Evolutionary conservation across 371 early-diverging fungal genomes (phyloP).

Genomic region (Coemansia sp.): DNA sequence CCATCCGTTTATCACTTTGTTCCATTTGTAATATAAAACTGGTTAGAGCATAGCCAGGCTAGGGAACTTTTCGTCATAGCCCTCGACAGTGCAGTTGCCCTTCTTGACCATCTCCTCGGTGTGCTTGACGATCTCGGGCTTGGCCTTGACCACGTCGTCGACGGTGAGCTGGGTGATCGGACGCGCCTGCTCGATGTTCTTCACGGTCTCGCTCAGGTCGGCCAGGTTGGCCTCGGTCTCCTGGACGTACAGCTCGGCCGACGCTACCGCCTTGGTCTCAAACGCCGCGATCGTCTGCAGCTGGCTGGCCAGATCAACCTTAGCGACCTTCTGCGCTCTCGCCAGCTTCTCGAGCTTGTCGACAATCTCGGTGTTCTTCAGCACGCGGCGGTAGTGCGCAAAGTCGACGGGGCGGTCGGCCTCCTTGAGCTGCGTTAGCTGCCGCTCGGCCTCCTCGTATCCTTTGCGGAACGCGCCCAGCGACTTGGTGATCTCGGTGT

Average conservation of each 20-base stretch:
- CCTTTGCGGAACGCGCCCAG: conserved; percentile 93
- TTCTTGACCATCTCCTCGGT: conserved; percentile 88
- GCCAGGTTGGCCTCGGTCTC: conserved; percentile 84
- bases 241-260: conserved; percentile 81
- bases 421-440: conserved; percentile 77
- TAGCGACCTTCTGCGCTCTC: conserved; percentile 75
- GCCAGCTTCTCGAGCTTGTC: conserved; percentile 87
- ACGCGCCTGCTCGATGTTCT: conserved; percentile 91
- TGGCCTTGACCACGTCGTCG: conserved; percentile 91
- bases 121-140: conserved; percentile 85
- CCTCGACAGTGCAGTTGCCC: conserved; percentile 90
- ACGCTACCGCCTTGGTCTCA: conserved; percentile 86
- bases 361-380: conserved; percentile 88
- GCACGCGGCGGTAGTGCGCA: conserved; percentile 75
- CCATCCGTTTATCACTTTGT: no score
- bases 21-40: not conserved
- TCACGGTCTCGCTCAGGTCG: conserved; percentile 85
- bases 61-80: conserved; percentile 92
- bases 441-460: conserved; percentile 86
- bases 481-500: conserved; percentile 85
- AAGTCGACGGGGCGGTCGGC: conserved; percentile 84
- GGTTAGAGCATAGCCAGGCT: conserved; percentile 71
- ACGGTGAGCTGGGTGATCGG: conserved; percentile 95
- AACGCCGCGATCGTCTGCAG: conserved; percentile 82
- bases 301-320: conserved; percentile 84